These are phyloP conservation scores for Dendryphion nanum DNA, from an alignment of 2,329 filamentous ascomycete species.

Conservation along the genomic window DNA sequence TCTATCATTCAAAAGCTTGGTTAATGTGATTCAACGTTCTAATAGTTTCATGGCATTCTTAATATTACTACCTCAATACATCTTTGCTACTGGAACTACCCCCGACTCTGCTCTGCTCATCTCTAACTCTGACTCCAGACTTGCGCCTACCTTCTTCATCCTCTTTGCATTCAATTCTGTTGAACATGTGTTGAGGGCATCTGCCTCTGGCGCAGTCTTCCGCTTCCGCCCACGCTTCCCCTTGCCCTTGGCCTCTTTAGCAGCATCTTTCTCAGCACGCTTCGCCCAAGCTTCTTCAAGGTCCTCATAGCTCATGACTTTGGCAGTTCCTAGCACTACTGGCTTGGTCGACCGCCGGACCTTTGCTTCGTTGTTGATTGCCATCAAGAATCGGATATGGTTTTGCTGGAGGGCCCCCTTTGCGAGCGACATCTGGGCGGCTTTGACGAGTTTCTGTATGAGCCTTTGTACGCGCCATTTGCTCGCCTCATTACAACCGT, in stretches of 20 bases:
- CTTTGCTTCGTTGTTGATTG: slow-evolving; percentile 24
- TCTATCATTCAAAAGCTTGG: too few relatives aligned
- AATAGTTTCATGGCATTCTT: too few relatives aligned
- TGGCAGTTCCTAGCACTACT: slow-evolving; percentile 12
- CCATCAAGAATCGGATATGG: slow-evolving; percentile 19
- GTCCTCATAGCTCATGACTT: slow-evolving; percentile 21
- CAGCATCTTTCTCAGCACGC: slow-evolving; percentile 3
- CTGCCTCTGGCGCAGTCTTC: slow-evolving; percentile 4
- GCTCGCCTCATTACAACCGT: slow-evolving; percentile 6
- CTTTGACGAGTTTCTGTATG: slow-evolving; percentile 7
- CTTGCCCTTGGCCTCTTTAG: slow-evolving; percentile 3
- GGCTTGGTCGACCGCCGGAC: slow-evolving; percentile 7
- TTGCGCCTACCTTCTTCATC: too few relatives aligned
- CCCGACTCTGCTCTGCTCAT: too few relatives aligned
- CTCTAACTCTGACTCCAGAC: too few relatives aligned
- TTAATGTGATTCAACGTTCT: too few relatives aligned
- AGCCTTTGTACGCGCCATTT: slow-evolving; percentile 8
- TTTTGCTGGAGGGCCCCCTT: slow-evolving; percentile 18
- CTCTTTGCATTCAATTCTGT: too few relatives aligned
- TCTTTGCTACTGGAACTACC: too few relatives aligned
- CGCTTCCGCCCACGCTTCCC: slow-evolving; percentile 7
- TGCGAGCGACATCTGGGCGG: slow-evolving; percentile 18
- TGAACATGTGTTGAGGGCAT: not conserved
- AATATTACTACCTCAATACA: too few relatives aligned
- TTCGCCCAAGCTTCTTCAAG: slow-evolving; percentile 10